Evolutionary conservation across 306 rosid species (phyloP).

Genomic region (Citrullus amarus): DNA sequence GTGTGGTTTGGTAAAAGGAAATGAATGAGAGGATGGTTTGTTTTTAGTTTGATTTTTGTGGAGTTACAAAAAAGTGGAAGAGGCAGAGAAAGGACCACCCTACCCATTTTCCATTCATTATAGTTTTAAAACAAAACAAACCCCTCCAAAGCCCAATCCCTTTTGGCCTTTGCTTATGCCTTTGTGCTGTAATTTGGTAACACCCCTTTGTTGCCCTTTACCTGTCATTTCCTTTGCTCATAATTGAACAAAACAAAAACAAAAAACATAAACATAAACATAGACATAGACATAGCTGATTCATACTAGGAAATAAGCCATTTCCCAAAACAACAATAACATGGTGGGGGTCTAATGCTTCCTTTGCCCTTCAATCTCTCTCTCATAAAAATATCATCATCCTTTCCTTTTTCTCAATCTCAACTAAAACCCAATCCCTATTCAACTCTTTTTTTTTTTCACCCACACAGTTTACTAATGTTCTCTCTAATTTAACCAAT

Average conservation of each 20-base stretch:
- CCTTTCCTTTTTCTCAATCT: background rate
- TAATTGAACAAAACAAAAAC: background rate
- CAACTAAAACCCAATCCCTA: background rate
- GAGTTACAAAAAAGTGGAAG: background rate
- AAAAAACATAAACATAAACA: background rate
- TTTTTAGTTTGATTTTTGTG: background rate
- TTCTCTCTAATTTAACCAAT: too few relatives aligned
- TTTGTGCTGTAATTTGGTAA: background rate
- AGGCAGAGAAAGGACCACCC: background rate
- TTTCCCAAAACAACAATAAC: background rate
- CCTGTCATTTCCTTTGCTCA: background rate
- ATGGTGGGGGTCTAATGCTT: background rate
- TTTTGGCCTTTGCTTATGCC: background rate
- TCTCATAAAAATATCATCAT: background rate
- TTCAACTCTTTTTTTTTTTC: background rate
- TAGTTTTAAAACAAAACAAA: background rate
- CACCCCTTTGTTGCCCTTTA: background rate
- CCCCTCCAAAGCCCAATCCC: background rate
- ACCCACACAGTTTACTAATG: too few relatives aligned
- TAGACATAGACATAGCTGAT: background rate
- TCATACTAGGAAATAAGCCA: background rate
- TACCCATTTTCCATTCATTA: background rate
- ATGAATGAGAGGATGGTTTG: background rate
- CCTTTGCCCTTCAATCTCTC: background rate
- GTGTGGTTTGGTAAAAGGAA: background rate